phyloP scores from a whole-genome alignment of 805 yeast species.

The Saccharomycopsis selenospora region DNA sequence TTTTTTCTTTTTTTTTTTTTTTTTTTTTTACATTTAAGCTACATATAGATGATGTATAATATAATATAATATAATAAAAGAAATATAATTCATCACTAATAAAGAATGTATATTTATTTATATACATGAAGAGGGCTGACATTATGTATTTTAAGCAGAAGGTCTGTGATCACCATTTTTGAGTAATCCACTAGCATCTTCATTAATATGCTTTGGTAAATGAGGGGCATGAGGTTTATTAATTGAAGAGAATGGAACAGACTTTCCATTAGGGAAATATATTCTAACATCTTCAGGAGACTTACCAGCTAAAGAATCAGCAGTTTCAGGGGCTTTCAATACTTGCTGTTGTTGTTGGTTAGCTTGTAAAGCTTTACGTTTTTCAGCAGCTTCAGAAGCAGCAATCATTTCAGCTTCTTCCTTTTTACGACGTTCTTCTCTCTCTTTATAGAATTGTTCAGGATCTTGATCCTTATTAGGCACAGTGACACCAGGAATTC shows the following conservation, averaged over 20 bases:
- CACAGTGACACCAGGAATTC: slow-evolving; percentile 16
- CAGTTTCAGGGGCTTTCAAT: neutral
- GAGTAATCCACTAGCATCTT: slow-evolving; percentile 7
- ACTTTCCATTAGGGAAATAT: slow-evolving; percentile 15
- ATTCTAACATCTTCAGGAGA: slow-evolving; percentile 1
- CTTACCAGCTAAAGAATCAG: neutral
- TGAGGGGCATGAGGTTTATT: slow-evolving; percentile 18
- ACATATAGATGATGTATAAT: neutral
- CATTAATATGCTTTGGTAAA: neutral
- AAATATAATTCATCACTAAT: neutral
- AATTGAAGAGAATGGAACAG: slow-evolving; percentile 14
- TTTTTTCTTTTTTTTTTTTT: no score
- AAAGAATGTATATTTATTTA: neutral
- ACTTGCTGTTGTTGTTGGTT: slow-evolving; percentile 16
- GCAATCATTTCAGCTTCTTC: neutral
- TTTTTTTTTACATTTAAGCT: no score
- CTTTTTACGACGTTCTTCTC: neutral
- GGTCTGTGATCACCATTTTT: slow-evolving; percentile 14
- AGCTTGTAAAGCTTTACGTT: slow-evolving; percentile 1
- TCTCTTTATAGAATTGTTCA: slow-evolving; percentile 7
- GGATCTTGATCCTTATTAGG: slow-evolving; percentile 8
- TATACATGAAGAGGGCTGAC: no score
- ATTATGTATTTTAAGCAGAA: no score
- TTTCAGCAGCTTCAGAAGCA: neutral
- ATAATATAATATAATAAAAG: no score